Conservation (phyloP, 129 eudicot species). For the Flaveria sonorensis region DNA sequence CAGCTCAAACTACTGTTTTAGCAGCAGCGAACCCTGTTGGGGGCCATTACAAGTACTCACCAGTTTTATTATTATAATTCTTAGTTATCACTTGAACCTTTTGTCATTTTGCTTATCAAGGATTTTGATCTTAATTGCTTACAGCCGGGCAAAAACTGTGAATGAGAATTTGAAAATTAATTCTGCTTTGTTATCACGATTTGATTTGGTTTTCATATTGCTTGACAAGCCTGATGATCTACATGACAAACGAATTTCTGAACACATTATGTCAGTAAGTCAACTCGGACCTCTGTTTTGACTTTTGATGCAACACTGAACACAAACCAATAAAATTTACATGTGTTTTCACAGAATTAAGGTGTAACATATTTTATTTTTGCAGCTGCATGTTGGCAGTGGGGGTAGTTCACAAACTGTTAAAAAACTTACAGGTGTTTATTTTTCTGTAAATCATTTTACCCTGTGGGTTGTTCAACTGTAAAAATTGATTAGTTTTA, state of each 20-base stretch:
- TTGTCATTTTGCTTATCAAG: background rate
- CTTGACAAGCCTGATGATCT: constrained; percentile 89
- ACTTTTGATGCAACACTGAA: constrained; percentile 14
- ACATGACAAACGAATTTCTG: constrained; percentile 85
- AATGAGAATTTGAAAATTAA: constrained; percentile 92
- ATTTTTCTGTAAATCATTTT: background rate
- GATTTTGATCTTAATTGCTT: constrained; percentile 25
- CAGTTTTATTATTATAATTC: background rate
- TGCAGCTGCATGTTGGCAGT: constrained; percentile 82
- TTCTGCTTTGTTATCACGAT: constrained; percentile 84
- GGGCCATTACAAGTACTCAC: constrained; percentile 87
- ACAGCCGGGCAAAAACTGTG: constrained; percentile 98
- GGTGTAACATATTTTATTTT: constrained; percentile 1
- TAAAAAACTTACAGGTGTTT: constrained; percentile 61
- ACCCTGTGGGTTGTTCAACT: constrained; percentile 13
- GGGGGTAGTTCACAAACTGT: constrained; percentile 59
- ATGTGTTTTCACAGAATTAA: background rate
- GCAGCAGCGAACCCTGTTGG: constrained; percentile 99
- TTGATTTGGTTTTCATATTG: constrained; percentile 93
- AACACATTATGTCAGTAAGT: constrained; percentile 99
- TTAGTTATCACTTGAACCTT: constrained; percentile 2
- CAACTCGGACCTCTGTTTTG: constrained; percentile 13
- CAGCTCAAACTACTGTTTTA: constrained; percentile 96
- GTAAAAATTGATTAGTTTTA: background rate
- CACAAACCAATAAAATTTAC: background rate